Evolutionary conservation across 73 alveolate species (phyloP), one percentile per base, ranked within the genome.

Genomic region (Blepharisma stoltei): DNA sequence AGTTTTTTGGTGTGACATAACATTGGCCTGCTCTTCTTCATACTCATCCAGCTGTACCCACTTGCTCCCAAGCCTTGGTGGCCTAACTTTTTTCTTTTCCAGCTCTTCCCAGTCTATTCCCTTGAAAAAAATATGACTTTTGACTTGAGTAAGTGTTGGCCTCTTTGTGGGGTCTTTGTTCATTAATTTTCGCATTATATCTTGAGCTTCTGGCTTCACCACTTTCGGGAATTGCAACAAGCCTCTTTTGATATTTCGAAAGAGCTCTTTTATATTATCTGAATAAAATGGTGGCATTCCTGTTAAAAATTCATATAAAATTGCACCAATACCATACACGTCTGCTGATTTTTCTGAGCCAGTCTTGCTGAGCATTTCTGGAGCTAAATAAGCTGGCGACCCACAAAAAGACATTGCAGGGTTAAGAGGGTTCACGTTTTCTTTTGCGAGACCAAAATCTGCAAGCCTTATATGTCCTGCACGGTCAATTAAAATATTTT

Each of bases 201-300:
- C 78, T 81, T 87, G 89, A 52, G 93, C 85, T 18, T 80, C 88
- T 23, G 52, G 44, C 21, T 94, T 81, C n/a, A 92, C 68, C 76
- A 78, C 81, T 23, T 89, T 84, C 41, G 88, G 89, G 44, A 92
- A 11, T 84, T 87, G 88, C 44, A 90, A 77, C 78, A 86, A 80
- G 47, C 86, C 90, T 49, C 78, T 86, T 70, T 78, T 82, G 6
- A 80, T 83, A 60, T 87, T 71, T 54, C 83, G 70, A 88, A 83
- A 90, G 52, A 93, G 79, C 52, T 70, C 80, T 47, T 81, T 77
- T 48, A 80, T 81, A 75, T 93, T 92, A 47, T 93, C 88, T 54
- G 81, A 79, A 83, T 83, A 90, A 81, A 81, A 90, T 21, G 98
- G 98, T 37, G 96, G 96, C n/a, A 87, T 82, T 6, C 96, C 96